Evolutionary conservation across 2,329 filamentous ascomycete genomes (phyloP).

Genomic region (Gnomoniopsis smithogilvyi): DNA sequence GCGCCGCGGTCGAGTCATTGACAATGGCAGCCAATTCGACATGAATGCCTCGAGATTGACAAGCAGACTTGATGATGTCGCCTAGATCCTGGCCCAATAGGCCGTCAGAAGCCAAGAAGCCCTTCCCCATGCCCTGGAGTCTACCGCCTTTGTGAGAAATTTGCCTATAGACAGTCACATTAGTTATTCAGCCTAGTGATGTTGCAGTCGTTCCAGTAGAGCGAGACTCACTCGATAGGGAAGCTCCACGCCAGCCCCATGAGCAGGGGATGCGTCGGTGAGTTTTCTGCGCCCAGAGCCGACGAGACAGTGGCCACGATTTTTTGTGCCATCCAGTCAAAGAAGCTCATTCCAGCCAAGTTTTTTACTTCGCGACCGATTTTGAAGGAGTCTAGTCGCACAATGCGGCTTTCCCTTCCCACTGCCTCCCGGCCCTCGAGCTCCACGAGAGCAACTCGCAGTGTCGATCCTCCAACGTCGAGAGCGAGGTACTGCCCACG

Average conservation of each 20-base stretch:
- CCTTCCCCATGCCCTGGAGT: conserved; percentile 63
- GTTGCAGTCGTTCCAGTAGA: too few relatives aligned
- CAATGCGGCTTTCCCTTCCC: conserved; percentile 45
- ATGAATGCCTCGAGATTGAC: conserved; percentile 45
- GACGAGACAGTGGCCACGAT: conserved; percentile 54
- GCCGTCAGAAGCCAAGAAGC: conserved; percentile 57
- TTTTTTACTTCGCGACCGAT: conserved; percentile 55
- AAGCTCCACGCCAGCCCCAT: conserved; percentile 68
- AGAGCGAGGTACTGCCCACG: conserved; percentile 58
- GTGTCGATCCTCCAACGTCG: conserved; percentile 67
- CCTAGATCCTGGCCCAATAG: conserved; percentile 59
- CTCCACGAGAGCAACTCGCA: conserved; percentile 62
- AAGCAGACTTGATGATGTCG: conserved; percentile 54
- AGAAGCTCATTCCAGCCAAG: conserved; percentile 58
- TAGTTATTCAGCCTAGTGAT: neutral
- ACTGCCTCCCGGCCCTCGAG: conserved; percentile 43
- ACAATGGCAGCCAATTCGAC: conserved; percentile 59
- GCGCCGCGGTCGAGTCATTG: conserved; percentile 65
- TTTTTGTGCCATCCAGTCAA: conserved; percentile 64
- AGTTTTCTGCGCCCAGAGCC: conserved; percentile 35
- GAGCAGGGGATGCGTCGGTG: conserved; percentile 43
- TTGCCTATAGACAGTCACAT: conserved; percentile 45
- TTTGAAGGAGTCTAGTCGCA: conserved; percentile 52
- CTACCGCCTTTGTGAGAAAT: conserved; percentile 58
- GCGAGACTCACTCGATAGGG: conserved; percentile 59